phyloP scores from a whole-genome alignment of 306 rosid genomes.

The Corylus heterophylla region DNA sequence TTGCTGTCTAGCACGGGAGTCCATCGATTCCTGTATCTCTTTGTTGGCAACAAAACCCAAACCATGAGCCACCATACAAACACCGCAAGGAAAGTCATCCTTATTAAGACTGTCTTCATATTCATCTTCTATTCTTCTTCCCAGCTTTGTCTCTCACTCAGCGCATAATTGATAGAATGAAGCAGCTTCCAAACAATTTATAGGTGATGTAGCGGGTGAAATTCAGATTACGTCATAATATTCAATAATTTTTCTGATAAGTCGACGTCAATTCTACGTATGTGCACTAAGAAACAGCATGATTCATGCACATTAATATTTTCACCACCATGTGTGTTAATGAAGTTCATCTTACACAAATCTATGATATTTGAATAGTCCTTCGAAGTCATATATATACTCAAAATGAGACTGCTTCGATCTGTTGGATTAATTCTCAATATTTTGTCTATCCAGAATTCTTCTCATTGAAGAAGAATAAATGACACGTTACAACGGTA shows the following conservation, averaged over 20 bases:
- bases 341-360: background rate
- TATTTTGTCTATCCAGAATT: background rate
- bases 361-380: background rate
- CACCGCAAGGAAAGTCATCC: slow-evolving; percentile 33
- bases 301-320: background rate
- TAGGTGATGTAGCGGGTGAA: background rate
- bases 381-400: too few relatives aligned
- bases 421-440: background rate
- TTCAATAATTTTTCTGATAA: background rate
- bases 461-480: background rate
- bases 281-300: background rate
- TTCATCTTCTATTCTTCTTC: slow-evolving; percentile 11
- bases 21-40: slow-evolving; percentile 43
- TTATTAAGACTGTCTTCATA: slow-evolving; percentile 18
- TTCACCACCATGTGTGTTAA: background rate
- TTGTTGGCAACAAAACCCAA: slow-evolving; percentile 62
- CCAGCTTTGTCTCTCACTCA: too few relatives aligned
- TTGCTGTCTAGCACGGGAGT: slow-evolving; percentile 31
- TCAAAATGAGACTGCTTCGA: background rate
- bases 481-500: background rate
- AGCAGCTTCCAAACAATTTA: background rate
- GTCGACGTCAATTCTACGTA: background rate
- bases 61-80: slow-evolving; percentile 51
- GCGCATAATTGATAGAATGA: background rate
- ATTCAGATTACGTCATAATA: too few relatives aligned